Evolutionary conservation across 2,329 filamentous ascomycete species (phyloP).

Genomic region (Dactylonectria macrodidyma): DNA sequence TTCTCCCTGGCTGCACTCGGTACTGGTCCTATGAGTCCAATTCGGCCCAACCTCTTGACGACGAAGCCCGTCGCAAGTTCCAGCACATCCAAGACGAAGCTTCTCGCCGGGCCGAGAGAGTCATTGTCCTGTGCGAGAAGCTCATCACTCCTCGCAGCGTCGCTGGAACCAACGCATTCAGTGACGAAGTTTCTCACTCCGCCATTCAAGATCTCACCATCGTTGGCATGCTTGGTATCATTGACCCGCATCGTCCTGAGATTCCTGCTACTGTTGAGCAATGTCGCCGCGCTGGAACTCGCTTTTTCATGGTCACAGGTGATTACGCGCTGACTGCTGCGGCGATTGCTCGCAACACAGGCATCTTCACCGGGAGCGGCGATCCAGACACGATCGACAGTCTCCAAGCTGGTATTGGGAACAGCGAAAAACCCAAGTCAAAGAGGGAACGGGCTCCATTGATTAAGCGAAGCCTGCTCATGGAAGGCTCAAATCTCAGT

Average conservation of each 20-base stretch:
- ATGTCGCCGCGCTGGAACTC: conserved; percentile 60
- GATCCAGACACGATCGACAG: conserved; percentile 56
- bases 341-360: conserved; percentile 76
- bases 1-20: conserved; percentile 54
- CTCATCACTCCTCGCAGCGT: conserved; percentile 45
- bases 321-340: conserved; percentile 71
- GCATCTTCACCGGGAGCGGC: conserved; percentile 69
- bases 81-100: conserved; percentile 54
- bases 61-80: conserved; percentile 50
- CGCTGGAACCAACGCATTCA: conserved; percentile 62
- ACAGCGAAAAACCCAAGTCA: conserved; percentile 9
- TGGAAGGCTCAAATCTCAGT: conserved; percentile 72
- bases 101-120: conserved; percentile 60
- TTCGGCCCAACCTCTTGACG: conserved; percentile 53
- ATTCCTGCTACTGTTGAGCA: conserved; percentile 58
- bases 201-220: conserved; percentile 61
- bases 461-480: conserved; percentile 46
- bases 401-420: conserved; percentile 30
- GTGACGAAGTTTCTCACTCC: conserved; percentile 61
- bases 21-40: conserved; percentile 54
- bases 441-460: conserved; percentile 34
- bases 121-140: conserved; percentile 60
- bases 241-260: conserved; percentile 62
- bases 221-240: conserved; percentile 67
- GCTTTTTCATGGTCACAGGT: conserved; percentile 65